Conservation (phyloP, 225 moss, liverwort and hornwort species). For the Takakia lepidozioides region DNA sequence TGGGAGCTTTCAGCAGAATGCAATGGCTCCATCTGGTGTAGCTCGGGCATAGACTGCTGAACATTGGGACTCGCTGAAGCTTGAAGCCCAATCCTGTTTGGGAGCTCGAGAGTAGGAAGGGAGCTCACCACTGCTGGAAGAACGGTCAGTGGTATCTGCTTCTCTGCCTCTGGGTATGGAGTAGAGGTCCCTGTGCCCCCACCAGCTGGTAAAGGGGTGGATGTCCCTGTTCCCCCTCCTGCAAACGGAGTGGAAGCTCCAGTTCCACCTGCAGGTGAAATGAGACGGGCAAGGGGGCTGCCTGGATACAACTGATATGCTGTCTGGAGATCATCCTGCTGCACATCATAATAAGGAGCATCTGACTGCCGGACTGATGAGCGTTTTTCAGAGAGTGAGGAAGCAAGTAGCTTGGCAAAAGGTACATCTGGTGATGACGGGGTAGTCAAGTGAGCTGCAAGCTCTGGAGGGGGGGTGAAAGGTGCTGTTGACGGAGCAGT, state of each 20-base stretch:
- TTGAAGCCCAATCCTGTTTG: too few species aligned
- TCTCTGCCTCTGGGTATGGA: conserved; percentile 41
- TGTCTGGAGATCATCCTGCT: conserved; percentile 76
- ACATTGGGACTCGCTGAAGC: too few species aligned
- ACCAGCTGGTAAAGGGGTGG: conserved; percentile 17
- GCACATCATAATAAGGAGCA: conserved; percentile 56
- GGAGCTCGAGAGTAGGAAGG: conserved; percentile 49
- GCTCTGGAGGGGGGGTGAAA: conserved; percentile 97
- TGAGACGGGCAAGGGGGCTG: conserved; percentile 66
- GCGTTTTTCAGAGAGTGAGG: conserved; percentile 66
- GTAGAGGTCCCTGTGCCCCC: conserved; percentile 32
- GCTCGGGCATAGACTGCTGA: too few species aligned
- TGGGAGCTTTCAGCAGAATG: conserved; percentile 57
- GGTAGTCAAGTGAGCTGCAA: conserved; percentile 82
- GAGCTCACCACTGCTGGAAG: conserved; percentile 62
- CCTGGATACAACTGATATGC: conserved; percentile 89
- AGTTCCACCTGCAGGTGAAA: conserved; percentile 72
- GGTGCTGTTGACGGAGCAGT: conserved; percentile 98
- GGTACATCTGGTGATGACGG: conserved; percentile 98
- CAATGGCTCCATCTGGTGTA: too few species aligned
- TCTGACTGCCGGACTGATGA: conserved; percentile 60
- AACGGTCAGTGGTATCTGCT: conserved; percentile 50
- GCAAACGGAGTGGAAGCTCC: conserved; percentile 84
- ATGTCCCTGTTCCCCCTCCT: conserved; percentile 29
- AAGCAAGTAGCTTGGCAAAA: conserved; percentile 82